A percentile compares a stretch with the other conserved stretches of the same genome.
Evolutionary conservation across 2,329 filamentous ascomycete species (phyloP).

Genomic region (Monilinia polystroma): DNA sequence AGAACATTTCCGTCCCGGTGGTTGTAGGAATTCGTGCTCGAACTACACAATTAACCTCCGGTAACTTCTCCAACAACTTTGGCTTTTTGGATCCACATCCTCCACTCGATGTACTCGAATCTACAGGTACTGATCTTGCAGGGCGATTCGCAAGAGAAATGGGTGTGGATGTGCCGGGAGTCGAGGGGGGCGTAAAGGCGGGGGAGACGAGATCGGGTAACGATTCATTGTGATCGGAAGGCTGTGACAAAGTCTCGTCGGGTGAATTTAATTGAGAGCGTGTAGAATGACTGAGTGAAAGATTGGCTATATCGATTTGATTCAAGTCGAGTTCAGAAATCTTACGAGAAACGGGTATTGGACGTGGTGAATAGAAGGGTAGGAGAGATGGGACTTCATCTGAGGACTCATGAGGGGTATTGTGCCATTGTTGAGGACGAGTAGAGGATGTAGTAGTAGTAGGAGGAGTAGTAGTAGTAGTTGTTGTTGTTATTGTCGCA

Average conservation of each 20-base stretch:
- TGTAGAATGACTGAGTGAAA: conserved; percentile 23
- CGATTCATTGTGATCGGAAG: conserved; percentile 19
- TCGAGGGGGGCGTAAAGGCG: conserved; percentile 73
- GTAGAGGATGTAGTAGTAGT: conserved; percentile 14
- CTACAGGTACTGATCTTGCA: conserved; percentile 49
- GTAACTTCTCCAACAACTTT: conserved; percentile 71
- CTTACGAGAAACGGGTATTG: conserved; percentile 40
- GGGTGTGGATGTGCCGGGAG: conserved; percentile 59
- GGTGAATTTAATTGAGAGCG: conserved; percentile 22
- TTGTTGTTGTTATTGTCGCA: background rate
- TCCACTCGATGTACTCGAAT: conserved; percentile 54
- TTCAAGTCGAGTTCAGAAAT: conserved; percentile 41
- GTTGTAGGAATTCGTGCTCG: conserved; percentile 93
- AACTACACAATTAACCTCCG: conserved; percentile 88
- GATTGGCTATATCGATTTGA: conserved; percentile 25
- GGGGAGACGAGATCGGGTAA: conserved; percentile 68
- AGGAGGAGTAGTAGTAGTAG: too few relatives aligned
- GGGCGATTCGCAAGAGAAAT: conserved; percentile 41
- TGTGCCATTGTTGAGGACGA: conserved; percentile 25
- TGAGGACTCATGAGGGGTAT: conserved; percentile 26
- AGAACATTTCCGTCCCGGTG: conserved; percentile 89
- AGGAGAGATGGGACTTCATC: conserved; percentile 36
- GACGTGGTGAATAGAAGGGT: conserved; percentile 41
- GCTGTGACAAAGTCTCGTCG: conserved; percentile 16
- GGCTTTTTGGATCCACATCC: conserved; percentile 65